These are phyloP conservation scores for Amanita polypyramis DNA, from an alignment of 768 basidiomycete genomes.

Conservation along the genomic window DNA sequence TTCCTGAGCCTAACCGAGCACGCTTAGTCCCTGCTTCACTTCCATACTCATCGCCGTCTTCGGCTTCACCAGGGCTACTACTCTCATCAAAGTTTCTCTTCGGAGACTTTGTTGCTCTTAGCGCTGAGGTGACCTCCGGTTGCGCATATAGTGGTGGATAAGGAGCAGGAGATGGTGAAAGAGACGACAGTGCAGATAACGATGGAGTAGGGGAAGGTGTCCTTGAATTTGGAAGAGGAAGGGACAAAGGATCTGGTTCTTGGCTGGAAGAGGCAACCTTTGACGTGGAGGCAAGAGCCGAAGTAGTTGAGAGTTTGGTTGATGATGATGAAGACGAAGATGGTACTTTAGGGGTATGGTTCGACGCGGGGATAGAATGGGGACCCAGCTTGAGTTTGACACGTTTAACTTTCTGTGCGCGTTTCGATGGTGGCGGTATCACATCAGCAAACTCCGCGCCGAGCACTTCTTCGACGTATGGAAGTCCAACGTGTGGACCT, in stretches of 20 bases:
- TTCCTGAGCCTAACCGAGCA: background rate
- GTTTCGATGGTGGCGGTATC: slow-evolving; percentile 18
- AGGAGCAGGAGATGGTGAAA: slow-evolving; percentile 7
- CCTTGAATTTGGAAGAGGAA: slow-evolving; percentile 9
- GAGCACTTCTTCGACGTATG: slow-evolving; percentile 45
- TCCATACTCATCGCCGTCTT: slow-evolving; percentile 5
- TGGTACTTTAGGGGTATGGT: background rate
- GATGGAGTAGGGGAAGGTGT: slow-evolving; percentile 11
- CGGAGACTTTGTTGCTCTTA: slow-evolving; percentile 5
- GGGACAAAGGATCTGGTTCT: slow-evolving; percentile 1
- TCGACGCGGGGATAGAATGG: slow-evolving; percentile 8
- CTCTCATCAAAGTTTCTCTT: slow-evolving; percentile 8
- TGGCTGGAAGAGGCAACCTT: slow-evolving; percentile 4
- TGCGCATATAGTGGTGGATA: slow-evolving; percentile 4
- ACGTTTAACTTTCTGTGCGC: slow-evolving; percentile 15
- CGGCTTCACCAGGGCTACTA: background rate
- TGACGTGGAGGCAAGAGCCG: background rate
- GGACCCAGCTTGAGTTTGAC: slow-evolving; percentile 25
- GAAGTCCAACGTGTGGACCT: slow-evolving; percentile 75
- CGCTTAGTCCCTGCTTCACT: slow-evolving; percentile 7
- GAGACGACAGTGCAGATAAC: slow-evolving; percentile 6
- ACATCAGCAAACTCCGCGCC: slow-evolving; percentile 19
- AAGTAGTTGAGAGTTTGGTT: slow-evolving; percentile 9
- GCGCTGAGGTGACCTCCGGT: background rate
- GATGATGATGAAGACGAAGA: slow-evolving; percentile 8